phyloP scores from a whole-genome alignment of 1,284 basidiomycete species.

The Boletus subluridellus region DNA sequence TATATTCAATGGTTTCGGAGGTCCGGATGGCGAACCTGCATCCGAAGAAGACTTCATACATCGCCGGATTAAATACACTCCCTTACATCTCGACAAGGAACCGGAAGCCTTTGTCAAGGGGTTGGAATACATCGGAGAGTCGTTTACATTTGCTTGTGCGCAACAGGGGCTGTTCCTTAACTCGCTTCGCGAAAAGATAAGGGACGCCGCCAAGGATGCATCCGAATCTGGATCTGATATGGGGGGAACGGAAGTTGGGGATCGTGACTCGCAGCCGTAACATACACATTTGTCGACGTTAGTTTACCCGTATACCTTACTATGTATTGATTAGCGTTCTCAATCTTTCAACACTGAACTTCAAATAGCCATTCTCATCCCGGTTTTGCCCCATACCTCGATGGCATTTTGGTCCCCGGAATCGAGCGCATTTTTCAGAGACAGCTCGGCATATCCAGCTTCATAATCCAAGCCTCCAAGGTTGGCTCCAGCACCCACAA shows the following conservation, averaged over 20 bases:
- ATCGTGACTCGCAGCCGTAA: constrained; percentile 9
- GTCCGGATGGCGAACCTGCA: constrained; percentile 32
- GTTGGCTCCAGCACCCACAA: constrained; percentile 74
- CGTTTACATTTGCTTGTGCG: constrained; percentile 63
- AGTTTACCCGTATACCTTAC: constrained; percentile 19
- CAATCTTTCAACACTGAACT: not conserved
- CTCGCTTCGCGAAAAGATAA: constrained; percentile 52
- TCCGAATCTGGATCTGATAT: constrained; percentile 31
- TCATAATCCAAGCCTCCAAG: constrained; percentile 66
- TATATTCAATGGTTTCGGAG: constrained; percentile 39
- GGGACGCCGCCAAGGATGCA: constrained; percentile 34
- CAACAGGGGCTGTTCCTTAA: constrained; percentile 64
- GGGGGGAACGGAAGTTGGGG: constrained; percentile 32
- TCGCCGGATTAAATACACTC: constrained; percentile 54
- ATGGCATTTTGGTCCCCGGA: constrained; percentile 44
- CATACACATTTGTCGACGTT: not conserved
- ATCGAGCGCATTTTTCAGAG: constrained; percentile 45
- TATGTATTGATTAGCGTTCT: constrained; percentile 15
- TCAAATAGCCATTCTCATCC: constrained; percentile 21
- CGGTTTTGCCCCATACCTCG: constrained; percentile 52
- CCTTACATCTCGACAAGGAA: constrained; percentile 62
- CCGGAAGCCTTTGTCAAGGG: constrained; percentile 47
- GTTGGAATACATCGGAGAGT: constrained; percentile 56
- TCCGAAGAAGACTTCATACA: constrained; percentile 38
- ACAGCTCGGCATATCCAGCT: constrained; percentile 53